phyloP scores from a whole-genome alignment of 2,329 filamentous ascomycete species.

The Xylariaceae sp. region DNA sequence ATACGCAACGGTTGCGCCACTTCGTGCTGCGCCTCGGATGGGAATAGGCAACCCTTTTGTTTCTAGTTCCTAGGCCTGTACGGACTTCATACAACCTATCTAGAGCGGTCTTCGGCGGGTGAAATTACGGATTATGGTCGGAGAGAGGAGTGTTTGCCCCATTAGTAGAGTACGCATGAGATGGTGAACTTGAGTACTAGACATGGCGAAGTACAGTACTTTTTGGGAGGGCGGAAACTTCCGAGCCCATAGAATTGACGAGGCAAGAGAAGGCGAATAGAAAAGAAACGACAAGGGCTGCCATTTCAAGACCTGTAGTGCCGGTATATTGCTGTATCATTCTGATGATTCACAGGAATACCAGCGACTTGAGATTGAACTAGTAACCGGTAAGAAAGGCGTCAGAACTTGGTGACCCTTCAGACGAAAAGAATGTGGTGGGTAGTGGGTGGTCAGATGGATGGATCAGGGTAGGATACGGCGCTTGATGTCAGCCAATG shows the following conservation, averaged over 20 bases:
- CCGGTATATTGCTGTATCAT: constrained; percentile 11
- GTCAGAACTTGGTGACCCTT: neutral
- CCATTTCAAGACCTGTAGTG: neutral
- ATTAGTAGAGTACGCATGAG: too few species aligned
- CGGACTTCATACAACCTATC: too few species aligned
- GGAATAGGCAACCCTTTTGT: too few species aligned
- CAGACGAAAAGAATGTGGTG: constrained; percentile 7
- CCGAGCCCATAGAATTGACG: neutral
- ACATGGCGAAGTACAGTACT: neutral
- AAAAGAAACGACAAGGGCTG: neutral
- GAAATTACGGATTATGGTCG: too few species aligned
- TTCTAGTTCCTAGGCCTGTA: too few species aligned
- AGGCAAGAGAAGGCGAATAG: constrained; percentile 6
- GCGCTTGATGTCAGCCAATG: constrained; percentile 19
- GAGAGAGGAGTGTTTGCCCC: too few species aligned
- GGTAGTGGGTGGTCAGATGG: constrained; percentile 18
- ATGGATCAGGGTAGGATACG: constrained; percentile 5
- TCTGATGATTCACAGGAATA: constrained; percentile 13
- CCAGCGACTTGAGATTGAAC: neutral
- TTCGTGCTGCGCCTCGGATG: too few species aligned
- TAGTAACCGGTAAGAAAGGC: neutral
- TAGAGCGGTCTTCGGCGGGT: too few species aligned
- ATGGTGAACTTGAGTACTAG: too few species aligned
- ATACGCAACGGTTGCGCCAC: too few species aligned
- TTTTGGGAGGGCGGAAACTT: constrained; percentile 1